Base-by-base conservation (phyloP, 345 rosid species). In the Euphorbia peplus region DNA sequence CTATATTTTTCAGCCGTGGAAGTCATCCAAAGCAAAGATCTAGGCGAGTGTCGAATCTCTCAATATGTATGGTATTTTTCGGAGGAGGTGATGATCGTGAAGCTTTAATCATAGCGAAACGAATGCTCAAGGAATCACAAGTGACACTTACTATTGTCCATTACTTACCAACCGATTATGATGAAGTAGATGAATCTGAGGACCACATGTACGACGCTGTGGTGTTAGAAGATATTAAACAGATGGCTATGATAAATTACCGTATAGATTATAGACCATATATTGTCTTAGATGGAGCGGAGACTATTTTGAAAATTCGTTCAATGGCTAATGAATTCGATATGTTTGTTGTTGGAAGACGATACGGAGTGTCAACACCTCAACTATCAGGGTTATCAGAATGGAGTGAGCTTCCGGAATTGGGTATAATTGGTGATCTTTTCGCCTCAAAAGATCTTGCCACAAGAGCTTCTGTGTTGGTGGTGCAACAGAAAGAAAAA, bases 371-470 rank as follows among this genome's bases (percentile, higher is more conserved):
- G 0, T 68, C 59, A 2, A 73, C 60, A 2, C 59, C 72, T 4
- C 83, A 83, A 58, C 82, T 79, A 8, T 54, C 63, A 0, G 96
- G 93, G 0, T 75, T 88, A 39, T 72, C 53, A 1, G 70, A 81
- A 71, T 90, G 95, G 95, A 84, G 75, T 60, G 96, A 90, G 65
- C 70, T 81, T 53, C 87, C 90, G 0, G 95, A 90, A 70, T 77
- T 90, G 30, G 95, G 95, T 19, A 8, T 83, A n/a, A 25, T 90
- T 0, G 90, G 95, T 41, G 96, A 90, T 75, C 59, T 86, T 51
- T 83, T 88, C 35, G 87, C 91, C 16, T 83, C 93, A 5, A 56
- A 63, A 6, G 96, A 88, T 76, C 14, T 83, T 29, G 21, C 30
- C 4, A 32, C 74, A 55, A 75, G 47, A 64, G 80, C 68, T 52